Evolutionary conservation across 352 stramenopile genomes (phyloP), one percentile per base, ranked within the genome.

Genomic region (Pythium chondricola): DNA sequence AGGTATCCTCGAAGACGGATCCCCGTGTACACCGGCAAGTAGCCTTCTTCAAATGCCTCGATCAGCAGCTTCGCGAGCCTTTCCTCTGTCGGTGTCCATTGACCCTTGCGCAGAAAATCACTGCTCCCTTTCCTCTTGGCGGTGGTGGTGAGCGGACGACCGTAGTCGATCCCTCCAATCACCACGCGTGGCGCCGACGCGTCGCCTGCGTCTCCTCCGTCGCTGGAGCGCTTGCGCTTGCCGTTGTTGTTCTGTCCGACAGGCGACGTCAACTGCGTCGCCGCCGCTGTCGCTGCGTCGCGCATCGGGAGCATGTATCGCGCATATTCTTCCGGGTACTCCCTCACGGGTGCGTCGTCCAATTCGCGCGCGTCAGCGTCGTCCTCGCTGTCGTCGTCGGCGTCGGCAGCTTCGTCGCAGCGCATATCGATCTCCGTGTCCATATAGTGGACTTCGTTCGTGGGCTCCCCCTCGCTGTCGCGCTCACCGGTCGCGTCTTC

Each of bases 1-100:
- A 91, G 59, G 54, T 87, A 91, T 2, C 80, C 80, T 44, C 80
- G 76, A 0, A 91, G 64, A 16, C 73, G 71, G 26, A 88, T 85
- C 20, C 75, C 75, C 20, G 71, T 85, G 52, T 86, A 86, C 21
- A 89, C 79, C 0, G 78, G 78, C 32, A 89, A 38, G 33, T 83
- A 83, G 3, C 78, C 78, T 48, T 86, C 69, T 43, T 86, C 72
- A 41, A 89, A 89, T 0, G 71, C 71, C 35, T 87, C 73, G 35
- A 89, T 87, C 8, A 89, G 63, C 14, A 74, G 52, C 1, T 65
- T 45, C 2, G 78, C 72, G 10, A 85, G 66, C 42, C 61, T 58
- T 50, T 89, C 79, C 45, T 90, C 79, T 0, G 72, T 84, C 11
- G 55, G 56, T 4, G 75, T 86, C 79, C 79, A 90, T 58, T 88